Evolutionary conservation across 352 stramenopile species (phyloP).

Genomic region (Pythium apleroticum): DNA sequence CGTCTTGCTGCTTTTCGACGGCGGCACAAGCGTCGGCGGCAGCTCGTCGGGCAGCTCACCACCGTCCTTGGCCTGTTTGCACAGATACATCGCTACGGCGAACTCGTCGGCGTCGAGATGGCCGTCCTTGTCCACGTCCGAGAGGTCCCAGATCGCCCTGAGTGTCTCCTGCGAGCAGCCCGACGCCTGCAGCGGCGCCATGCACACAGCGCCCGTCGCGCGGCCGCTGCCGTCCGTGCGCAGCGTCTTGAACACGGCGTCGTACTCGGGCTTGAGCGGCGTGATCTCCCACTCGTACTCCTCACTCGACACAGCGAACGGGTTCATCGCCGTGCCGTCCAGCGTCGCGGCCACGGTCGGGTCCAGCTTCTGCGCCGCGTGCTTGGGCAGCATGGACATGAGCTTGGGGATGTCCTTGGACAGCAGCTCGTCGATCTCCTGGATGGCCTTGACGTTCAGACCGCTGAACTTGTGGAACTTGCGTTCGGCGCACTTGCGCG

Average conservation of each 20-base stretch:
- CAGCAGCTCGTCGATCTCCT: slow-evolving; percentile 98
- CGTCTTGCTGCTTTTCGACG: slow-evolving; percentile 36
- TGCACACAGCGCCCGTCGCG: slow-evolving; percentile 68
- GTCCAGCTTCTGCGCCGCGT: slow-evolving; percentile 31
- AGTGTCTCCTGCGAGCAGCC: slow-evolving; percentile 67
- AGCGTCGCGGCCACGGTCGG: not conserved
- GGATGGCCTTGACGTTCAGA: slow-evolving; percentile 93
- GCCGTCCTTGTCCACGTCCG: slow-evolving; percentile 89
- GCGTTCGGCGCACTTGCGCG: slow-evolving; percentile 68
- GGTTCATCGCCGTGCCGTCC: slow-evolving; percentile 29
- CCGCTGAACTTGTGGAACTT: slow-evolving; percentile 93
- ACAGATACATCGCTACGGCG: slow-evolving; percentile 90
- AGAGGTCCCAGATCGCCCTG: slow-evolving; percentile 89
- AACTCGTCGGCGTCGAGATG: slow-evolving; percentile 90
- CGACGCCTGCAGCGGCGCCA: slow-evolving; percentile 72
- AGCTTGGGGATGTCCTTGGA: slow-evolving; percentile 95
- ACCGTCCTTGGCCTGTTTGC: slow-evolving; percentile 68
- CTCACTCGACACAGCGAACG: slow-evolving; percentile 28
- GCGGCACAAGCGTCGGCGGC: slow-evolving; percentile 51
- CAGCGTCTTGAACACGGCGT: slow-evolving; percentile 81
- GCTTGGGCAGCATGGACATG: slow-evolving; percentile 75
- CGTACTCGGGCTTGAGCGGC: slow-evolving; percentile 73
- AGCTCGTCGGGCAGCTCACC: slow-evolving; percentile 67
- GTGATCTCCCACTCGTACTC: slow-evolving; percentile 65
- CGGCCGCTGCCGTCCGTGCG: slow-evolving; percentile 51